These are phyloP conservation scores for Arthrocladium fulminans DNA, from an alignment of 2,329 filamentous ascomycete genomes.

Conservation along the genomic window DNA sequence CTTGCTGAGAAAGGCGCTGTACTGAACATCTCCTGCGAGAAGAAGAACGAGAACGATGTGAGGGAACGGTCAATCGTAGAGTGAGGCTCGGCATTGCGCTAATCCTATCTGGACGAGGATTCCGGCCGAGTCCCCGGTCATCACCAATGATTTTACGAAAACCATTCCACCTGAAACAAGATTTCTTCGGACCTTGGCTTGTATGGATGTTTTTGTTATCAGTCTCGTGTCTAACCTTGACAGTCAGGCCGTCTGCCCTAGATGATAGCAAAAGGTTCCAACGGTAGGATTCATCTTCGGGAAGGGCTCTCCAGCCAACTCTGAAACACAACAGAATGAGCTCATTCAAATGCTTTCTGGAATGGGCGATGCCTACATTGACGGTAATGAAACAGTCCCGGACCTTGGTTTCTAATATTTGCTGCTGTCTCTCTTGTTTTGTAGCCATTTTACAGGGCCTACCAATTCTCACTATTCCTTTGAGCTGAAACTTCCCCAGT, in stretches of 20 bases:
- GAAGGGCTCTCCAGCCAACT: neutral
- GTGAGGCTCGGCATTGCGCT: neutral
- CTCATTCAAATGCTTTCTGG: neutral
- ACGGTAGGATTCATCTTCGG: neutral
- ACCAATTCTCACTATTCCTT: too few relatives aligned
- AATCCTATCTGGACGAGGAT: neutral
- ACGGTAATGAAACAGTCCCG: neutral
- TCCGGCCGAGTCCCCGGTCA: neutral
- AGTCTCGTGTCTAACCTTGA: neutral
- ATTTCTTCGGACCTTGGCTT: neutral
- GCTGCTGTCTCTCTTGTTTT: neutral
- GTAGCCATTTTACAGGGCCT: neutral
- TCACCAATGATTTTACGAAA: neutral
- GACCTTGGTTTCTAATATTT: neutral
- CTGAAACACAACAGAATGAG: neutral
- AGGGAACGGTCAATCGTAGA: neutral
- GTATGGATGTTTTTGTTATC: neutral
- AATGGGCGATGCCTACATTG: neutral
- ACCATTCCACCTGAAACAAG: neutral
- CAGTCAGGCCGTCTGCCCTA: neutral
- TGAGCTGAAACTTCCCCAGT: too few relatives aligned
- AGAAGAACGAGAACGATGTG: too few relatives aligned
- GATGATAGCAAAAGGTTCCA: neutral
- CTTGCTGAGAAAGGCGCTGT: too few relatives aligned
- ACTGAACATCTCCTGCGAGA: too few relatives aligned